Evolutionary conservation across 495 filamentous ascomycete species (phyloP).

Genomic region (Chaetomidium leptoderma): DNA sequence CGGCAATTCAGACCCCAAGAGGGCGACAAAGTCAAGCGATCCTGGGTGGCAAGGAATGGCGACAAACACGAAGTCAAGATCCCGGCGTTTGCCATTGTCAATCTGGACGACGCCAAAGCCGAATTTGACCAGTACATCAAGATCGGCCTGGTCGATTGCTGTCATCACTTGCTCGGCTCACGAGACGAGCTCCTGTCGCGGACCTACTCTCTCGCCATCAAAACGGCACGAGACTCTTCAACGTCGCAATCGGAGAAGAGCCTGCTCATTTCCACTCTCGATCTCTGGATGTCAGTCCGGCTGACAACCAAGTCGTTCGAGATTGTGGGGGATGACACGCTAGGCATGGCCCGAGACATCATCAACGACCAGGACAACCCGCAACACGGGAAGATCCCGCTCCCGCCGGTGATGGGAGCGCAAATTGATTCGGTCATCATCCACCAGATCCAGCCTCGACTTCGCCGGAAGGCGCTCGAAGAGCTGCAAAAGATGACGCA

Average conservation of each 20-base stretch:
- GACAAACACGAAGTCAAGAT: conserved; percentile 34
- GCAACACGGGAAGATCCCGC: conserved; percentile 48
- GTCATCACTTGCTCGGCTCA: conserved; percentile 34
- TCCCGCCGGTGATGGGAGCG: conserved; percentile 57
- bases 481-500: conserved; percentile 54
- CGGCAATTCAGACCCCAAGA: conserved; percentile 46
- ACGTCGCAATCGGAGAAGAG: conserved; percentile 33
- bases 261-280: conserved; percentile 47
- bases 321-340: conserved; percentile 51
- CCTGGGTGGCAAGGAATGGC: conserved; percentile 41
- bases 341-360: conserved; percentile 46
- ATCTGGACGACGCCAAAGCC: conserved; percentile 42
- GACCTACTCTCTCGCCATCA: conserved; percentile 44
- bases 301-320: conserved; percentile 54
- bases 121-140: conserved; percentile 45
- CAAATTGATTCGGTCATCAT: conserved; percentile 57
- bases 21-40: conserved; percentile 45
- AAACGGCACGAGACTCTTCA: conserved; percentile 25
- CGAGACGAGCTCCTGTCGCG: conserved; percentile 38
- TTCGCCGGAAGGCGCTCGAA: conserved; percentile 52
- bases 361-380: conserved; percentile 49
- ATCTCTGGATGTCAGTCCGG: conserved; percentile 55
- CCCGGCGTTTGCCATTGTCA: conserved; percentile 46
- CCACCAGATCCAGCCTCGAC: conserved; percentile 51
- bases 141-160: conserved; percentile 35